Evolutionary conservation across 2,329 filamentous ascomycete genomes (phyloP), one percentile per base, ranked within the genome.

Genomic region (Eutypa lata): DNA sequence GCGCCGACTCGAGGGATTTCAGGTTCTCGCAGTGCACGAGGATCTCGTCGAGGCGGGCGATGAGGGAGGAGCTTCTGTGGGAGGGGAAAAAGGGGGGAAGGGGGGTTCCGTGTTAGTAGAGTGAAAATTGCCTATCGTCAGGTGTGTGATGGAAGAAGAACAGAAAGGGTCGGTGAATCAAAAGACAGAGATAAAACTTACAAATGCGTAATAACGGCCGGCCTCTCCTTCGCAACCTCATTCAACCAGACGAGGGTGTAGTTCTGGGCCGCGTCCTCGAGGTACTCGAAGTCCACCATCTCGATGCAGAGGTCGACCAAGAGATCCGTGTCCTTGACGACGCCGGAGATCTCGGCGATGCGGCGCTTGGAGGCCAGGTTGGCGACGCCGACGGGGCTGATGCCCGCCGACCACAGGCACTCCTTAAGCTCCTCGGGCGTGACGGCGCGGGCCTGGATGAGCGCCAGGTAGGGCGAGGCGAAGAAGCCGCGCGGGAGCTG

Each of bases 251-350:
- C 64, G 3, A 89, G 69, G 16, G 76, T 81, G 14, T 82, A 76
- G 43, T 79, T 78, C 64, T 88, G 85, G 18, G 84, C 76, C 2
- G 74, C 73, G 52, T 88, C 84, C 53, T 88, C 85, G 7, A 87
- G 71, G 53, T 80, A 81, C 52, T 81, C 79, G 61, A 89, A 88
- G 63, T 89, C 86, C 10, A 88, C 79, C 42, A 88, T 73, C 61
- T 82, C 79, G 51, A 88, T 83, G 1, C 82, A 82, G 3, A 82
- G 81, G 55, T 82, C 83, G 6, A 88, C 73, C 16, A 89, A 68
- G 13, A 88, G 65, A 54, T 87, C 82, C 57, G 82, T 80, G 56
- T 88, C 84, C 50, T 77, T 78, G 60, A 86, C 74, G n/a, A n/a
- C 6, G 64, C 55, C 7, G 70, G n/a, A 65, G 8, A 81, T 61